Evolutionary conservation across 352 stramenopile genomes (phyloP), one percentile per base, ranked within the genome.

Genomic region (Plasmopara viticola): DNA sequence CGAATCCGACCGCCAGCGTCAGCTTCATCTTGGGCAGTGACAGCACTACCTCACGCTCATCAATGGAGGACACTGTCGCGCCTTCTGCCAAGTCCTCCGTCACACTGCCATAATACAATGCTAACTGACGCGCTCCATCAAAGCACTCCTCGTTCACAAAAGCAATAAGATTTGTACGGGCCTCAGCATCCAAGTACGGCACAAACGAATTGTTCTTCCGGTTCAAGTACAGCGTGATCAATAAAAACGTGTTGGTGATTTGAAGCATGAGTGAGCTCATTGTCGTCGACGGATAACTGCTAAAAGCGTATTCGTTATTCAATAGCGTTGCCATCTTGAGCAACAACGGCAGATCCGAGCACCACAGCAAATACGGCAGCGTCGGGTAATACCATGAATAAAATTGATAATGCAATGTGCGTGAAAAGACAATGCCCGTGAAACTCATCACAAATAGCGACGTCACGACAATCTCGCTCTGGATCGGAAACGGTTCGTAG

Each of bases 321-420:
- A 89, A 57, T 14, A 95, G 53, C 31, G 82, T 85, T 53, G 97
- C 90, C 62, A 84, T 70, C 53, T 85, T 84, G 50, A 97, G 77
- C 12, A 91, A 57, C 35, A 90, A 46, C 17, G 87, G 84, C 31
- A 97, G 60, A 49, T 90, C 78, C 10, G 84, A 90, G 58, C 91
- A 86, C 86, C 86, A 98, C 6, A 97, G 63, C 58, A 99, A 52
- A 53, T 98, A 96, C 13, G 95, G 94, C 31, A 99, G 57, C 20
- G 94, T 94, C 52, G 96, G 83, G 66, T 97, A 98, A 72, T 98
- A 99, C 93, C 93, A 98, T 25, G 75, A 72, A 66, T 96, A 97
- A 60, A 98, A 98, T 74, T 99, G 97, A 76, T 99, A 99, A 74
- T 99, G 96, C 57, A 99, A 63, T 38, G 94, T 98, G 34, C 97